Evolutionary conservation across 306 rosid species (phyloP), one percentile per base, ranked within the genome.

Genomic region (Benincasa hispida): DNA sequence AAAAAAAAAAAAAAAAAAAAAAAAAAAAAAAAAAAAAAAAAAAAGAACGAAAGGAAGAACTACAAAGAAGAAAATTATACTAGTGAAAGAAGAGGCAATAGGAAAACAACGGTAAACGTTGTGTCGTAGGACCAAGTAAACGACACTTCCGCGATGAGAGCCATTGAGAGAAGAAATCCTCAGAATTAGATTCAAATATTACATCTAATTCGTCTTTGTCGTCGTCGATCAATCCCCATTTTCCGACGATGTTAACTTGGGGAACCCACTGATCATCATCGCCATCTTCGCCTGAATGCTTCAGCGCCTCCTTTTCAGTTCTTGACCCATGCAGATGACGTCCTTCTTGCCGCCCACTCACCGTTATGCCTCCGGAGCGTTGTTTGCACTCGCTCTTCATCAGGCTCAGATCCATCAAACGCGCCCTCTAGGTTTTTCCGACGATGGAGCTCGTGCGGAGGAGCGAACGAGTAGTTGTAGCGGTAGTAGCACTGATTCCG

Each of bases 341-440:
- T 87, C 92, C 85, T 78, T 86, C 54, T 45, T 92, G 63, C 76
- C 90, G 21, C 87, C 91, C 60, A 90, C 90, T 28, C 96, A 92
- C 81, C 74, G 92, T 15, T 92, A 90, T 79, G 98, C 91, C 12
- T 86, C 92, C 34, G 98, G 85, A 58, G 92, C 92, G 65, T 72
- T 92, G 79, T 90, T 90, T 75, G 81, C 91, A 0, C 77, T 92
- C 14, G 89, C 98, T 21, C 84, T 90, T 69, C 93, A 89, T 84
- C 94, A 86, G 66, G 89, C 87, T 2, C 98, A 92, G 79, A 56
- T 82, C 66, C 88, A 85, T 39, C 96, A 90, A 82, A 87, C 87
- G 22, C 84, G 77, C 0, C 87, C 84, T 28, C 35, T 89, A 8
- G 83, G 85, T 12, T 75, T 58, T 74, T 22, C 78, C 39, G 84